These are phyloP conservation scores for Pulveroboletus ravenelii DNA, from an alignment of 768 basidiomycete species.

Conservation along the genomic window DNA sequence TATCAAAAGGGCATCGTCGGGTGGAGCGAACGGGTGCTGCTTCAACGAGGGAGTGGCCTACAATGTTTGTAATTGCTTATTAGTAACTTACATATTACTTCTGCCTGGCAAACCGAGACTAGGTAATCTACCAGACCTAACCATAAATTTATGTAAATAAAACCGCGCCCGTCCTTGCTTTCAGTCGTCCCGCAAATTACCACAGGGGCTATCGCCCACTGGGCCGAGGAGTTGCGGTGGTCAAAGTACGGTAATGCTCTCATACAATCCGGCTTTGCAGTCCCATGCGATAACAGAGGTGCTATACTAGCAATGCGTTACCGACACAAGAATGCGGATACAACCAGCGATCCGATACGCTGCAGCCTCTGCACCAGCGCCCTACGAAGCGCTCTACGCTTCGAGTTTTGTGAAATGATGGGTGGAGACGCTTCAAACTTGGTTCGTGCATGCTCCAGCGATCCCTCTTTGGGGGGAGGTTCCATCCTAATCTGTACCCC, in stretches of 20 bases:
- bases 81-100: conserved; percentile 7
- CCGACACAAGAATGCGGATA: conserved; percentile 29
- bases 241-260: conserved; percentile 20
- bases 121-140: conserved; percentile 6
- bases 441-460: conserved; percentile 19
- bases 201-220: conserved; percentile 4
- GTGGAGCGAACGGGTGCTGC: conserved; percentile 8
- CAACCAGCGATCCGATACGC: conserved; percentile 27
- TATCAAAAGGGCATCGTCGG: conserved; percentile 29
- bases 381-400: conserved; percentile 21
- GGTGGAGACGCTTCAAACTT: conserved; percentile 19
- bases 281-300: conserved; percentile 18
- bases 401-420: conserved; percentile 20
- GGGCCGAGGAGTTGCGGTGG: conserved; percentile 5
- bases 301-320: conserved; percentile 14
- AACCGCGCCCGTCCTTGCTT: conserved; percentile 12
- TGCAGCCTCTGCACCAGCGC: conserved; percentile 23
- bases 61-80: conserved; percentile 33
- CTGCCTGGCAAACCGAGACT: conserved; percentile 12
- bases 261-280: conserved; percentile 23
- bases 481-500: conserved; percentile 22
- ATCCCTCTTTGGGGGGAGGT: conserved; percentile 17
- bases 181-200: conserved; percentile 11
- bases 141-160: conserved; percentile 31
- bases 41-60: conserved; percentile 17